phyloP scores from a whole-genome alignment of 192 early-diverging fungal species.

The Thamnidium elegans region DNA sequence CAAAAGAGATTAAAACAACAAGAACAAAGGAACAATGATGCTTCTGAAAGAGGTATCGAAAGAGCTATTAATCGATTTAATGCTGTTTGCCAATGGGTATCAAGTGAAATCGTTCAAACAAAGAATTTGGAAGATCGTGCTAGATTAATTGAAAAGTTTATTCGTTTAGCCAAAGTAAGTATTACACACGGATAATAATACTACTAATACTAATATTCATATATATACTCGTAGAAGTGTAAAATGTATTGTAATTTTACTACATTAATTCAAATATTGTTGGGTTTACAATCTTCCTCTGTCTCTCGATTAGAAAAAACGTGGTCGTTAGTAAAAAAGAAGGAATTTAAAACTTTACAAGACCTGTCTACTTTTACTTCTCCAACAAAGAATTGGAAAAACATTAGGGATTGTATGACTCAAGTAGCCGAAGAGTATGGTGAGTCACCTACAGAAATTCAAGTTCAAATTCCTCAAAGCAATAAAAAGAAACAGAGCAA shows the following conservation, averaged over 20 bases:
- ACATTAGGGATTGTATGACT: constrained; percentile 55
- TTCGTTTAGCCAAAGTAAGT: constrained; percentile 55
- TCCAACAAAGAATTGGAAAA: constrained; percentile 54
- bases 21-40: not conserved
- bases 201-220: not conserved
- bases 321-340: constrained; percentile 45
- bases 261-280: constrained; percentile 56
- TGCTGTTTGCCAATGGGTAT: constrained; percentile 54
- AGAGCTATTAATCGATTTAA: constrained; percentile 41
- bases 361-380: constrained; percentile 53
- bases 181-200: not conserved
- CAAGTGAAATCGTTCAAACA: constrained; percentile 50
- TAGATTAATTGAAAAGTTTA: constrained; percentile 60
- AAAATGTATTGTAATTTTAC: constrained; percentile 57
- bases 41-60: constrained; percentile 24
- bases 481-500: constrained; percentile 4
- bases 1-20: constrained; percentile 3
- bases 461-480: constrained; percentile 27
- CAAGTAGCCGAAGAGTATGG: constrained; percentile 52
- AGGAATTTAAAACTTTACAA: constrained; percentile 44
- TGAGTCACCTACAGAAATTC: constrained; percentile 37
- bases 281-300: constrained; percentile 54
- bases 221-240: constrained; percentile 44
- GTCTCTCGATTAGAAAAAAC: constrained; percentile 53
- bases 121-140: constrained; percentile 42